Conservation (phyloP, 768 basidiomycete species). For the Mycena vitilis region DNA sequence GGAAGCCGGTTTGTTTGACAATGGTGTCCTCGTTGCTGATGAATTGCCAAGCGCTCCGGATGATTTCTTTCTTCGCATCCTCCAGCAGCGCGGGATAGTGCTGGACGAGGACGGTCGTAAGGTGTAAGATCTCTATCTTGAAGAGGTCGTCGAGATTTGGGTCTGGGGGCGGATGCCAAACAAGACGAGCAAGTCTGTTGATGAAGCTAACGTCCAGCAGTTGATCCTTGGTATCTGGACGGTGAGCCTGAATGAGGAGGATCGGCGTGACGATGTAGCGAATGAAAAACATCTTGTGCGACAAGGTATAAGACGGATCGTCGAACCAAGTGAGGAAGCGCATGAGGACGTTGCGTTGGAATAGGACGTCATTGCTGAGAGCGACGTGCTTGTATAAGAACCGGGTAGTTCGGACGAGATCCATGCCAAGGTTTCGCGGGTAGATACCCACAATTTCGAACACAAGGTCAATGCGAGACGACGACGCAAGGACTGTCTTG, state of each 20-base stretch:
- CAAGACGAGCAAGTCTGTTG: constrained; percentile 71
- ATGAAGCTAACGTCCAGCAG: constrained; percentile 82
- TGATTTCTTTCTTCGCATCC: constrained; percentile 90
- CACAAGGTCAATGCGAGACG: constrained; percentile 86
- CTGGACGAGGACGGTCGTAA: constrained; percentile 91
- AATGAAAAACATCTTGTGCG: constrained; percentile 83
- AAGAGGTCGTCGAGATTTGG: constrained; percentile 80
- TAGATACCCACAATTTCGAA: constrained; percentile 90
- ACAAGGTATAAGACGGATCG: constrained; percentile 68
- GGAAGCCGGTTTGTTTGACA: constrained; percentile 92
- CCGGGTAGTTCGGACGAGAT: constrained; percentile 79
- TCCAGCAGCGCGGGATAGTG: constrained; percentile 83
- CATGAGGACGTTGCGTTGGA: constrained; percentile 84
- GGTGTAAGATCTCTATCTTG: constrained; percentile 89
- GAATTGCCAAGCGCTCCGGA: constrained; percentile 93
- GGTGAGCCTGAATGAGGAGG: constrained; percentile 79
- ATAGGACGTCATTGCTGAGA: constrained; percentile 71
- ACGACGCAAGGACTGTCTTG: constrained; percentile 72
- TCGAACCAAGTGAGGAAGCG: constrained; percentile 91
- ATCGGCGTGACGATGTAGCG: constrained; percentile 91
- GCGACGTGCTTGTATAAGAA: constrained; percentile 93
- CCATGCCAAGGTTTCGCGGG: constrained; percentile 83
- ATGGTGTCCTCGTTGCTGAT: constrained; percentile 88
- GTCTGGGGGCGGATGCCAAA: constrained; percentile 86
- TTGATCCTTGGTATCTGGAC: constrained; percentile 61